These are phyloP conservation scores for Fusarium algeriense DNA, from an alignment of 2,329 filamentous ascomycete genomes.

Conservation along the genomic window DNA sequence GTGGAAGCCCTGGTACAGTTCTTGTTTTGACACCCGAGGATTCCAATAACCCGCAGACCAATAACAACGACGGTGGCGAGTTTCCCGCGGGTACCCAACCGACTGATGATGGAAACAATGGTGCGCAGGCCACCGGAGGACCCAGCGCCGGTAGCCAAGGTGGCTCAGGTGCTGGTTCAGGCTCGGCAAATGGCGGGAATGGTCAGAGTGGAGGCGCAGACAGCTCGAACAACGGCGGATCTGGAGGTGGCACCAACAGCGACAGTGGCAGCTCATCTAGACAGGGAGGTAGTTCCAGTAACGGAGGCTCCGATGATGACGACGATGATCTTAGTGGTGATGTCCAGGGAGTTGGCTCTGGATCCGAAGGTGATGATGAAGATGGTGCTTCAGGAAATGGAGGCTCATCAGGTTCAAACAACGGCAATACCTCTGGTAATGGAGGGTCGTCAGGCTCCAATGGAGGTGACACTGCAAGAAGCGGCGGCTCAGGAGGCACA, in stretches of 20 bases:
- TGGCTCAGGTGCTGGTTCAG: not conserved
- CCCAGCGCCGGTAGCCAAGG: not conserved
- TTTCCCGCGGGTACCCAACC: not conserved
- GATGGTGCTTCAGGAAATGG: not conserved
- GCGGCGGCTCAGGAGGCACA: not conserved
- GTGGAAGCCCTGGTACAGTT: slow-evolving; percentile 22
- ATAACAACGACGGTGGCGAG: not conserved
- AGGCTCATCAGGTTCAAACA: not conserved
- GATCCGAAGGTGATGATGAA: not conserved
- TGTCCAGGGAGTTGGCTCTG: not conserved
- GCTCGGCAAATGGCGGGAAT: not conserved
- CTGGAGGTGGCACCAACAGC: not conserved
- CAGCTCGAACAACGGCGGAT: not conserved
- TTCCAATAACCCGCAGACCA: not conserved
- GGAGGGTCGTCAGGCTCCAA: not conserved
- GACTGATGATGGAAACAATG: not conserved
- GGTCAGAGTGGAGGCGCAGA: not conserved
- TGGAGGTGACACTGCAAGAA: not conserved
- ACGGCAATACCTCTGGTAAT: not conserved
- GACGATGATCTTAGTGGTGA: fast-evolving
- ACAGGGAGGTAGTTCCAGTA: not conserved
- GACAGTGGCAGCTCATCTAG: not conserved
- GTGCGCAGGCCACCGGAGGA: not conserved
- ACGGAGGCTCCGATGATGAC: not conserved
- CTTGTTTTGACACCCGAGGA: slow-evolving; percentile 11